Conservation (phyloP, 805 yeast species). For the Saccharomycopsis selenospora region DNA sequence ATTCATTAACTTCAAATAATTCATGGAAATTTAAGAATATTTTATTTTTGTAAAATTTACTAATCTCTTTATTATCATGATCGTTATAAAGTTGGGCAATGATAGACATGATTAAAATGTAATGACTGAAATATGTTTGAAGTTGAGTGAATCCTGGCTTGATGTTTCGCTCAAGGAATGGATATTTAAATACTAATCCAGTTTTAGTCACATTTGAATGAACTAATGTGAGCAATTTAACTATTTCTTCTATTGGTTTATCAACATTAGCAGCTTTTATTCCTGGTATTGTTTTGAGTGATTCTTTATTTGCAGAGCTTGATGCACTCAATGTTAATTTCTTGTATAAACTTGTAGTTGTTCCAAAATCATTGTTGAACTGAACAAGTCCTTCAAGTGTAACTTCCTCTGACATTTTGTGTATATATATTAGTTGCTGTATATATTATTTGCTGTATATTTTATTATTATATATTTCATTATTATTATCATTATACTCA, state of each 20-base stretch:
- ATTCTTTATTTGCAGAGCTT: too few species aligned
- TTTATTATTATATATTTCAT: too few species aligned
- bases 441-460: too few species aligned
- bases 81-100: conserved; percentile 33
- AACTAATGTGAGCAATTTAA: conserved; percentile 50
- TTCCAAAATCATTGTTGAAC: too few species aligned
- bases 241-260: conserved; percentile 48
- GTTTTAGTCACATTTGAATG: conserved; percentile 75
- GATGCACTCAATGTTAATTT: too few species aligned
- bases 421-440: too few species aligned
- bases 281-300: not conserved
- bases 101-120: conserved; percentile 41
- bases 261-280: conserved; percentile 31
- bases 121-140: conserved; percentile 37
- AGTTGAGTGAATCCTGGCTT: conserved; percentile 45
- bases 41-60: conserved; percentile 5
- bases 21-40: not conserved
- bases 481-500: too few species aligned
- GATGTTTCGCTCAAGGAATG: conserved; percentile 31
- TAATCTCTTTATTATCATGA: not conserved
- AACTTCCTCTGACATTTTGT: too few species aligned
- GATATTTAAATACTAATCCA: conserved; percentile 62
- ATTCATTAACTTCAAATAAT: conserved; percentile 3
- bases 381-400: too few species aligned
- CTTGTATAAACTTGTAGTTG: too few species aligned